Conservation (phyloP, 331 rosid genomes). For the Phaseolus coccineus region DNA sequence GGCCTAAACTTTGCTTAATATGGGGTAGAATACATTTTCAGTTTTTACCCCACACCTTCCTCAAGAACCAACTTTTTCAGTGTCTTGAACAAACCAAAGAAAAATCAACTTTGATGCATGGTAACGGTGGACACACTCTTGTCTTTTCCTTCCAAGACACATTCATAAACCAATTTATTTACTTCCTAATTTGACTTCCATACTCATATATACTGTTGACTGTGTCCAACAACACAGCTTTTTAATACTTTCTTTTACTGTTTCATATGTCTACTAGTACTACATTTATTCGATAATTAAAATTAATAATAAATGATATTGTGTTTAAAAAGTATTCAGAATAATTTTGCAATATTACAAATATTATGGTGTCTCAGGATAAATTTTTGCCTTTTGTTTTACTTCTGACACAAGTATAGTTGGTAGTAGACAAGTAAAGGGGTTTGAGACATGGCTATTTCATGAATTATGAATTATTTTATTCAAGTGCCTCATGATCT, state of each 20-base stretch:
- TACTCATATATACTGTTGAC: not conserved
- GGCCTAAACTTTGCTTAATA: conserved; percentile 25
- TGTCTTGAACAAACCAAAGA: conserved; percentile 6
- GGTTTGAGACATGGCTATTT: not conserved
- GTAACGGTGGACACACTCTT: not conserved
- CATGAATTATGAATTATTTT: too few relatives aligned
- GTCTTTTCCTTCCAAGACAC: not conserved
- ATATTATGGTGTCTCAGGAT: too few relatives aligned
- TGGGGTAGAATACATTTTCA: conserved; percentile 12
- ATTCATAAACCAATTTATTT: not conserved
- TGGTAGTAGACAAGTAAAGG: not conserved
- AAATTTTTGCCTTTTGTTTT: not conserved
- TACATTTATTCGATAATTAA: too few relatives aligned
- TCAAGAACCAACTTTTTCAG: conserved; percentile 31
- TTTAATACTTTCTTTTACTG: not conserved
- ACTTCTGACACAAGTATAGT: not conserved
- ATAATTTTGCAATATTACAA: not conserved
- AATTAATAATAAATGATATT: not conserved
- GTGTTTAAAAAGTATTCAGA: not conserved
- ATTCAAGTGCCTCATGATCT: too few relatives aligned
- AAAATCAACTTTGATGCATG: conserved; percentile 12
- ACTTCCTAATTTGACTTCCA: not conserved
- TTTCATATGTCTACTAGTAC: too few relatives aligned
- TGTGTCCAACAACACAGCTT: not conserved
- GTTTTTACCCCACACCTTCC: conserved; percentile 7